These are phyloP conservation scores for Acacia confusa DNA, from an alignment of 306 rosid genomes.

Conservation along the genomic window DNA sequence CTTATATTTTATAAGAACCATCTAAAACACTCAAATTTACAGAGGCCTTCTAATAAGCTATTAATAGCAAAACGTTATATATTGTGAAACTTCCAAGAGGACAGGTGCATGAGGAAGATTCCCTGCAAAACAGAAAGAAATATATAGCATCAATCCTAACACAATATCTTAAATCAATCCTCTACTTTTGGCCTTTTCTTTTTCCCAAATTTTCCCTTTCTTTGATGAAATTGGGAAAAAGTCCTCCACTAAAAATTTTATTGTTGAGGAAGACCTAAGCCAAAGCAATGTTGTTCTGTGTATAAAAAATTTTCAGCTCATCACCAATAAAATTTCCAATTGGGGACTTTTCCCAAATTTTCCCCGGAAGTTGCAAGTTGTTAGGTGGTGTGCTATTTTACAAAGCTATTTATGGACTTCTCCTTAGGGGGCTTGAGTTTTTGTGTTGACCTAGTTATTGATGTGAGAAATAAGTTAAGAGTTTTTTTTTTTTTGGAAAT, in stretches of 20 bases:
- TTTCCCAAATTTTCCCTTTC: no score
- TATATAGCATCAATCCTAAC: background rate
- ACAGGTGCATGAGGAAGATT: background rate
- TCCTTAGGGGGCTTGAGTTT: background rate
- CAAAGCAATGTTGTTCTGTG: no score
- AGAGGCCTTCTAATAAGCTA: background rate
- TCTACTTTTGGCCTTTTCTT: no score
- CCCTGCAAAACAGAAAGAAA: slow-evolving; percentile 3
- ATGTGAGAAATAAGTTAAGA: background rate
- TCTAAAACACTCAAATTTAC: background rate
- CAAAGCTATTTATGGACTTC: background rate
- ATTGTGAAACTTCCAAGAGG: background rate
- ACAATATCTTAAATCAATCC: background rate
- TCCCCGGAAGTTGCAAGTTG: background rate
- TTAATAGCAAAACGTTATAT: background rate
- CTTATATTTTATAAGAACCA: background rate
- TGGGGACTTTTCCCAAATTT: no score
- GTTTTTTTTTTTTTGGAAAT: background rate
- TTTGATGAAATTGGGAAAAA: no score
- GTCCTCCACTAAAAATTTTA: no score
- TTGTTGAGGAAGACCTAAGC: no score
- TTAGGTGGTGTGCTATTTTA: background rate
- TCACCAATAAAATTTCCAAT: no score
- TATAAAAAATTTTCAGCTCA: no score
- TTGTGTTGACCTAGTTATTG: background rate